Conservation (phyloP, 73 alveolate species). For the Symbiodinium pilosum region DNA sequence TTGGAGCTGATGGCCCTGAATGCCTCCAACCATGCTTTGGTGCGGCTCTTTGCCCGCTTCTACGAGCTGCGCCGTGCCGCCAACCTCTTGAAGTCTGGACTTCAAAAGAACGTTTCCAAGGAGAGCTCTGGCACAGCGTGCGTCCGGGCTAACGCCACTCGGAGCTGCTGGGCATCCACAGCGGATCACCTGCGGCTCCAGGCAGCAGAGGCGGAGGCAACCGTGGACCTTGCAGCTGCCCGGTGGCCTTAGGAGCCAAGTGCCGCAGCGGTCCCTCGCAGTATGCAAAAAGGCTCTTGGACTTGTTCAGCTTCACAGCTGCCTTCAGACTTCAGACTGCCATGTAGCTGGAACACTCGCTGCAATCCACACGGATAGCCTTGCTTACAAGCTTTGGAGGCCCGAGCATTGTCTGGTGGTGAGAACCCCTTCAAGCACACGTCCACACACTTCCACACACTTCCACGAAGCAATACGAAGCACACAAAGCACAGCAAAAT, state of each 20-base stretch:
- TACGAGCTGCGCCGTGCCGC: slow-evolving; percentile 8
- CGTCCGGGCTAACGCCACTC: not conserved
- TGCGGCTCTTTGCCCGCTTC: slow-evolving; percentile 12
- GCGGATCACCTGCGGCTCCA: slow-evolving; percentile 11
- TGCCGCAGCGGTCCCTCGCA: not conserved
- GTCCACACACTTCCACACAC: too few relatives aligned
- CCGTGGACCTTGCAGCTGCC: slow-evolving; percentile 7
- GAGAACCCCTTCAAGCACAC: too few relatives aligned
- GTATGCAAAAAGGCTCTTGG: not conserved
- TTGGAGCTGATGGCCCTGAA: not conserved
- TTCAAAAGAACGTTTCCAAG: not conserved
- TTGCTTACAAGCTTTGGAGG: not conserved
- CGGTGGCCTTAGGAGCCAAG: not conserved
- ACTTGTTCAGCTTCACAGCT: not conserved
- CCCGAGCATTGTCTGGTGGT: too few relatives aligned
- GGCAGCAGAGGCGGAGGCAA: not conserved
- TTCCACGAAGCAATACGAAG: too few relatives aligned
- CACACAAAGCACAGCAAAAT: too few relatives aligned
- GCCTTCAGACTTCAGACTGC: not conserved
- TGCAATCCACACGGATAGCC: not conserved
- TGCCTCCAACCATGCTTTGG: not conserved
- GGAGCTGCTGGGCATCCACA: not conserved
- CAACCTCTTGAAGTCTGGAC: not conserved
- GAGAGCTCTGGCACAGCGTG: not conserved
- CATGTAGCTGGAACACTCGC: not conserved